Base-by-base conservation (phyloP, 2,329 filamentous ascomycete species). In the Epichloe elymi region DNA sequence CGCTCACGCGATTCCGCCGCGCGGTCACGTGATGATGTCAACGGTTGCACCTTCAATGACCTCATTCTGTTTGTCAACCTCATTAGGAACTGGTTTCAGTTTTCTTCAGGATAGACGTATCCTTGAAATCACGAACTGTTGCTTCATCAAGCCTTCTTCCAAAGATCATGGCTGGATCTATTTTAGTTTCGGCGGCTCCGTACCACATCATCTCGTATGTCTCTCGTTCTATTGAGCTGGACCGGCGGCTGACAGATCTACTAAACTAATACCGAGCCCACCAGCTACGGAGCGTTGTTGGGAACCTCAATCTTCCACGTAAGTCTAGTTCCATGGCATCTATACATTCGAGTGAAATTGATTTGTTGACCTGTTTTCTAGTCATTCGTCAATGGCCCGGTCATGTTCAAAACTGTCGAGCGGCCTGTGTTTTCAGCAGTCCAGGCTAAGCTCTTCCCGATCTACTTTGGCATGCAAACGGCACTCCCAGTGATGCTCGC, bases 221-320 rank as follows among this genome's bases (percentile, higher is more conserved):
- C 11, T n/a, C 33, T 5, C 15, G 12, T 14, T 11, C 11, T 17
- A 5, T 15, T 40, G 5, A 47, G 14, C 15, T 30, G n/a, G 33
- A 47, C 47, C 38, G n/a, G 44, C 41, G 14, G 23, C 43, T 20
- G 14, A 30, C 43, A 46, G 7, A 20, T 48, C 20, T 15, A 45
- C 20, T 15, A 49, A 43, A 53, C 60, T 63, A 55, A 64, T 54
- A 49, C 37, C 4, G 17, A 19, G n/a, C n/a, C 45, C 48, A 15
- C 45, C 58, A 93, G 88, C 64, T 95, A 94, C 70, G 89, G 88
- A 57, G 89, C 88, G 19, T 78, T 97, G 47, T 74, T 97, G 14
- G 93, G 93, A 56, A 84, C 85, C 30, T 86, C 88, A 39, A 76
- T 95, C 66, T 97, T 89, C 69, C 88, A 97, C 66, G 83, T 85